Conservation (phyloP, 768 basidiomycete species). For the Russula lepida region DNA sequence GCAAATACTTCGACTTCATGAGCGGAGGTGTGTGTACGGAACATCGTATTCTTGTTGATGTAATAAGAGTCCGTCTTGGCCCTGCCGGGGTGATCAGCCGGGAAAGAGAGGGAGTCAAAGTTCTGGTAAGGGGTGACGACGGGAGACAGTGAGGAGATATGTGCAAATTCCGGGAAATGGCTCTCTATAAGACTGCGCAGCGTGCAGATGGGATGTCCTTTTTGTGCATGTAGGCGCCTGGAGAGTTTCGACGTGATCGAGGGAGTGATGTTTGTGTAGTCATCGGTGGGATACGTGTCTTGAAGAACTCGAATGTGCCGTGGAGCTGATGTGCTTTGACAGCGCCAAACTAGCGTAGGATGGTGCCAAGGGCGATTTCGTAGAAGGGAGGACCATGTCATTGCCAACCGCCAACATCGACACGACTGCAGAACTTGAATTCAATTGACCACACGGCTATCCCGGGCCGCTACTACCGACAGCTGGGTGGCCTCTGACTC, state of each 20-base stretch:
- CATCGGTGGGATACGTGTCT: constrained; percentile 66
- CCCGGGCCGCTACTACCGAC: neutral
- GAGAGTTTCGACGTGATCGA: constrained; percentile 78
- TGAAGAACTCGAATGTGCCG: constrained; percentile 45
- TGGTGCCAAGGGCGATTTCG: neutral
- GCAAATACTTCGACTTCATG: constrained; percentile 92
- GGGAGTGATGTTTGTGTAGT: constrained; percentile 75
- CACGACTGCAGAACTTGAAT: no score
- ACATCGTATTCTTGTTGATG: constrained; percentile 81
- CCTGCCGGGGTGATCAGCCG: constrained; percentile 87
- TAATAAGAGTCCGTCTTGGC: constrained; percentile 92
- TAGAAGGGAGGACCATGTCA: neutral
- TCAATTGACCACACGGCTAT: no score
- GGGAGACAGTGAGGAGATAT: constrained; percentile 73
- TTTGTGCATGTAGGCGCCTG: constrained; percentile 63
- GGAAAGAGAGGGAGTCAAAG: constrained; percentile 96
- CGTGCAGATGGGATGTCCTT: constrained; percentile 79
- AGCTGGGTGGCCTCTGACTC: neutral
- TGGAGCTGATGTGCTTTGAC: constrained; percentile 8
- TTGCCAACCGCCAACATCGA: no score
- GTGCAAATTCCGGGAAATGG: constrained; percentile 68
- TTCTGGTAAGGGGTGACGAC: constrained; percentile 86
- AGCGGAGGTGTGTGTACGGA: constrained; percentile 96
- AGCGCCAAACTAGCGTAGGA: neutral
- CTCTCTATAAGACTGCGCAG: constrained; percentile 77